A percentile compares a stretch with the other conserved stretches of the same genome.
Conservation (phyloP, 1,284 basidiomycete genomes). For the Cerioporus squamosus region DNA sequence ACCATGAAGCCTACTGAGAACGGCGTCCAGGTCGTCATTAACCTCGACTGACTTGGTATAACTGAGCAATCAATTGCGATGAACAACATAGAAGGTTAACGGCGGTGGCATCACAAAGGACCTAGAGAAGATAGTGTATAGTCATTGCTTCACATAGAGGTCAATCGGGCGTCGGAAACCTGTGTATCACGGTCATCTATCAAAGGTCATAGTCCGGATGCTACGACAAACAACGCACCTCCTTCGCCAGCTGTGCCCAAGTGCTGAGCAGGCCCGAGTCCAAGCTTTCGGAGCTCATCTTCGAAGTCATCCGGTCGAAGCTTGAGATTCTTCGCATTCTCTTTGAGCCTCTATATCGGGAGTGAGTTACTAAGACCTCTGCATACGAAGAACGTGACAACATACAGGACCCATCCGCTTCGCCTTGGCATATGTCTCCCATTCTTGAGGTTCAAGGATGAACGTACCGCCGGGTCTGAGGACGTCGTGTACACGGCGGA, state of each 20-base stretch:
- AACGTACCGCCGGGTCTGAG: conserved; percentile 64
- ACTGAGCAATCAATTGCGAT: too few relatives aligned
- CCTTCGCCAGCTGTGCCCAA: conserved; percentile 62
- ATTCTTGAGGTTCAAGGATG: conserved; percentile 78
- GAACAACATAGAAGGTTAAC: too few relatives aligned
- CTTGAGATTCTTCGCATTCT: conserved; percentile 56
- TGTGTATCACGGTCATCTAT: conserved; percentile 23
- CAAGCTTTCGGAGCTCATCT: conserved; percentile 55
- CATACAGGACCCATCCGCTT: conserved; percentile 65
- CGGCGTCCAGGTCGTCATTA: conserved; percentile 51
- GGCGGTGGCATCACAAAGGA: too few relatives aligned
- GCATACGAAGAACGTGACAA: background rate
- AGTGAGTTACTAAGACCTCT: background rate
- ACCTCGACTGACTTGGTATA: conserved; percentile 26
- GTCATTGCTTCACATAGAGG: conserved; percentile 42
- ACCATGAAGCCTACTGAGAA: conserved; percentile 45
- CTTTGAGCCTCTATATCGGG: conserved; percentile 51
- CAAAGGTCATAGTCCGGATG: background rate
- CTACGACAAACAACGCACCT: conserved; percentile 39
- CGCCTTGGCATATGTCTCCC: conserved; percentile 79
- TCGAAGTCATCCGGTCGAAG: conserved; percentile 69
- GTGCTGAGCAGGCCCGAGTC: conserved; percentile 57
- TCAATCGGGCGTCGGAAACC: conserved; percentile 56
- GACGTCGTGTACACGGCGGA: conserved; percentile 58
- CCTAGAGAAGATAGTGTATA: background rate